These are phyloP conservation scores for Juglanconis juglandina DNA, from an alignment of 2,329 filamentous ascomycete species.

Conservation along the genomic window DNA sequence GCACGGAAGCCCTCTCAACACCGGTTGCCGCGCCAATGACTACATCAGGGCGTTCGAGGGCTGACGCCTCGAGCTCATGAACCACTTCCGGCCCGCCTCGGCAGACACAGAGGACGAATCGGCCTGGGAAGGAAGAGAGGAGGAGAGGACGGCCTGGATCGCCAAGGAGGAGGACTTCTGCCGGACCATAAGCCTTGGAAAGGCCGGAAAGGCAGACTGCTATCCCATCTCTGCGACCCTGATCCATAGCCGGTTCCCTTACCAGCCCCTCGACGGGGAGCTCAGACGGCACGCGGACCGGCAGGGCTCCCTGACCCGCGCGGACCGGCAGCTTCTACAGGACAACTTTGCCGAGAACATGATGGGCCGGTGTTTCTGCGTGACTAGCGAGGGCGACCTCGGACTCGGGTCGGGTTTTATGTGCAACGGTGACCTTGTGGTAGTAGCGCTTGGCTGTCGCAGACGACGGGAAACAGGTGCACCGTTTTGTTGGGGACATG, in stretches of 20 bases:
- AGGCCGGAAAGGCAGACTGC: not conserved
- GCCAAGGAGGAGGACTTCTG: conserved; percentile 1
- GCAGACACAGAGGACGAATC: not conserved
- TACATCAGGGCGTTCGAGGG: not conserved
- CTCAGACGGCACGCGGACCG: not conserved
- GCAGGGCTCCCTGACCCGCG: not conserved
- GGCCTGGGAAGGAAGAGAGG: not conserved
- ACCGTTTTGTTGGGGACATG: not conserved
- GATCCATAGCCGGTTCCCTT: not conserved
- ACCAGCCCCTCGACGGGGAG: not conserved
- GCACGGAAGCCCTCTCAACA: not conserved
- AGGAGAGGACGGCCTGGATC: not conserved
- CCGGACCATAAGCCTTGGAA: conserved; percentile 1
- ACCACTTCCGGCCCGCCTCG: not conserved
- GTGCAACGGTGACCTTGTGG: not conserved
- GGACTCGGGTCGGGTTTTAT: conserved; percentile 1
- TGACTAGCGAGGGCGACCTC: not conserved
- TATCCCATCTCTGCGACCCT: not conserved
- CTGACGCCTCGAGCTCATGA: not conserved
- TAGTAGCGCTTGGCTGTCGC: not conserved
- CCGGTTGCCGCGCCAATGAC: not conserved
- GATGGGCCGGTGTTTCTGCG: conserved; percentile 2
- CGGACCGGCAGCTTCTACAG: not conserved
- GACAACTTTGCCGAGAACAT: not conserved
- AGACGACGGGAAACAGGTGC: not conserved